A percentile compares a stretch with the other conserved stretches of the same genome.
These are phyloP conservation scores for Candida stauntonica DNA, from an alignment of 805 yeast genomes.

Conservation along the genomic window DNA sequence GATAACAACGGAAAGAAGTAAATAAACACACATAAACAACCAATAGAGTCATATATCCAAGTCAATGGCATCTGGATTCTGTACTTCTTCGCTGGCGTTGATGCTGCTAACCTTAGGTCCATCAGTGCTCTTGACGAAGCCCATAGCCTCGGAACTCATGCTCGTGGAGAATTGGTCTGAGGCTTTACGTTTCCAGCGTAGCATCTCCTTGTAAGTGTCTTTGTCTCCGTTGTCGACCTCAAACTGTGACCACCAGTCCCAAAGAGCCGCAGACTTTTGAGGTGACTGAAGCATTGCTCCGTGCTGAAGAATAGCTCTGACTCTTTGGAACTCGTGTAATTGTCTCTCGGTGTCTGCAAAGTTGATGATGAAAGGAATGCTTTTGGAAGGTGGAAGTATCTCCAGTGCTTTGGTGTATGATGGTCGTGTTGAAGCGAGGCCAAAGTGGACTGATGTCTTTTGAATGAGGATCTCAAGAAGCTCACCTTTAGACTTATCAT, in stretches of 20 bases:
- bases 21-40: background rate
- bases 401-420: constrained; percentile 51
- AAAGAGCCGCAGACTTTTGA: constrained; percentile 33
- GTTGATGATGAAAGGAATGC: constrained; percentile 41
- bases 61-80: constrained; percentile 60
- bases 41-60: constrained; percentile 37
- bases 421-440: constrained; percentile 40
- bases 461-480: constrained; percentile 41
- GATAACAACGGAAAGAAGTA: constrained; percentile 33
- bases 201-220: constrained; percentile 67
- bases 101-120: constrained; percentile 32
- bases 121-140: constrained; percentile 43
- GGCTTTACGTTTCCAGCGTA: constrained; percentile 48
- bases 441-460: constrained; percentile 37
- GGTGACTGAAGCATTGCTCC: constrained; percentile 43
- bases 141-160: constrained; percentile 35
- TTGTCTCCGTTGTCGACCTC: constrained; percentile 73
- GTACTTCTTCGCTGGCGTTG: constrained; percentile 16
- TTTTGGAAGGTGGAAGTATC: constrained; percentile 38
- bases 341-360: constrained; percentile 56
- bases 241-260: constrained; percentile 72
- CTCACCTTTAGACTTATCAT: constrained; percentile 31
- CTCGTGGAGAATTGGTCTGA: constrained; percentile 28
- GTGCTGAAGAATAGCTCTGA: constrained; percentile 56
- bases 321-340: constrained; percentile 52